Base-by-base conservation (phyloP, 2,329 filamentous ascomycete genomes). In the Aspergillus fructus region DNA sequence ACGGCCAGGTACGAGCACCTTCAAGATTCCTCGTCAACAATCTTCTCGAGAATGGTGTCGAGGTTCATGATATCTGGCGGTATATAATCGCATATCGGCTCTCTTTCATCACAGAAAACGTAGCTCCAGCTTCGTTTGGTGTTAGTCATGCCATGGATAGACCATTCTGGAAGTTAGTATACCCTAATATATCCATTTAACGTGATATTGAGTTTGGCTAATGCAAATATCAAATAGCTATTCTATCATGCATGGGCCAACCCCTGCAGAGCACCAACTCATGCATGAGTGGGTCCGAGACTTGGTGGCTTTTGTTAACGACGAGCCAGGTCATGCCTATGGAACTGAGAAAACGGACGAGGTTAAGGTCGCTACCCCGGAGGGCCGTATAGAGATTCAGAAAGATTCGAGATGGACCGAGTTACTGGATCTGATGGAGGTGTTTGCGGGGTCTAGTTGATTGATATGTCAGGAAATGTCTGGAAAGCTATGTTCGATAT, bases 41-140 rank as follows among this genome's bases (percentile, higher is more conserved):
- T 17, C 53, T 67, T 2, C 40, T 50, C n/a, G 51, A 56, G 11
- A 55, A 78, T 50, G 76, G 76, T 0, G 71, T 77, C 1, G 19
- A 50, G 1, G 40, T 76, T 0, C 43, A 59, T 3, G 68, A 76
- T 56, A 69, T 78, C 12, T 79, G 76, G 77, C 67, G 76, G 15
- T 79, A 78, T 62, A 65, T 70, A n/a, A 73, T 79, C 39, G 71
- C 74, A 1, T 78, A 78, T 46, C 66, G 75, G 3, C 58, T 79
- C 33, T 77, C 74, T 0, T 79, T 78, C 50, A 79, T 78, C 45
- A 68, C 69, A 11, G 71, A 78, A 4, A 69, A 71, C 7, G 59
- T 77, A 3, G 75, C 75, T 1, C 76, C 76, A 0, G 65, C 68
- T 0, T 60, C 63, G 4, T 66, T 63, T 43, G 64, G 65, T 2